Evolutionary conservation across 1,139 yeast species (phyloP).

Genomic region (Blastobotrys aristatus): DNA sequence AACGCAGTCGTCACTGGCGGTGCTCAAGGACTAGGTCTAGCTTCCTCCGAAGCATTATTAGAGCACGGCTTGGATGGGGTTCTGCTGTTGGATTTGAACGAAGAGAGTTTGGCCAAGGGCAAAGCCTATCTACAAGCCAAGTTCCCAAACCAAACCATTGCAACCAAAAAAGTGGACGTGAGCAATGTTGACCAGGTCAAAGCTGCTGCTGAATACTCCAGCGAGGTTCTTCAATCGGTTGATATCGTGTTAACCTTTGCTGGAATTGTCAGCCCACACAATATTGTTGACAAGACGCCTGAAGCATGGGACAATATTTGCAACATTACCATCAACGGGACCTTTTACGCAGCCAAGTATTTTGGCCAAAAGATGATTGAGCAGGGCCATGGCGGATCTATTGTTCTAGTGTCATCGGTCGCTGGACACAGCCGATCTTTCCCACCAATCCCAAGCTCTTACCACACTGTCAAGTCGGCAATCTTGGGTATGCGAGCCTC

Average conservation of each 20-base stretch:
- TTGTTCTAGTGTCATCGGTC: conserved; percentile 13
- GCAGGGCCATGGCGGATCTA: conserved; percentile 16
- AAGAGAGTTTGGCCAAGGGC: conserved; percentile 2
- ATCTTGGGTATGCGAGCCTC: conserved; percentile 53
- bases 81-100: conserved; percentile 9
- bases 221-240: neutral
- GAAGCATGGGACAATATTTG: conserved; percentile 7
- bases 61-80: conserved; percentile 14
- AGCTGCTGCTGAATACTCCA: conserved; percentile 6
- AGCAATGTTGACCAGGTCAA: conserved; percentile 3
- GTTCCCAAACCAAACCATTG: conserved; percentile 6
- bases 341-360: conserved; percentile 41
- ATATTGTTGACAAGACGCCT: neutral
- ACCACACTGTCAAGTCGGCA: conserved; percentile 83
- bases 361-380: conserved; percentile 42
- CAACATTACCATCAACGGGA: conserved; percentile 38
- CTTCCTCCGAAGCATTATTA: conserved; percentile 9
- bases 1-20: conserved; percentile 14
- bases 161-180: conserved; percentile 3
- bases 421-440: conserved; percentile 12
- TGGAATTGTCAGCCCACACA: neutral
- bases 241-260: conserved; percentile 15
- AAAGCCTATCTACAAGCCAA: neutral
- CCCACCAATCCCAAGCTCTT: conserved; percentile 35
- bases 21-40: conserved; percentile 13